Conservation (phyloP, 2,329 filamentous ascomycete species). For the Scedosporium boydii region DNA sequence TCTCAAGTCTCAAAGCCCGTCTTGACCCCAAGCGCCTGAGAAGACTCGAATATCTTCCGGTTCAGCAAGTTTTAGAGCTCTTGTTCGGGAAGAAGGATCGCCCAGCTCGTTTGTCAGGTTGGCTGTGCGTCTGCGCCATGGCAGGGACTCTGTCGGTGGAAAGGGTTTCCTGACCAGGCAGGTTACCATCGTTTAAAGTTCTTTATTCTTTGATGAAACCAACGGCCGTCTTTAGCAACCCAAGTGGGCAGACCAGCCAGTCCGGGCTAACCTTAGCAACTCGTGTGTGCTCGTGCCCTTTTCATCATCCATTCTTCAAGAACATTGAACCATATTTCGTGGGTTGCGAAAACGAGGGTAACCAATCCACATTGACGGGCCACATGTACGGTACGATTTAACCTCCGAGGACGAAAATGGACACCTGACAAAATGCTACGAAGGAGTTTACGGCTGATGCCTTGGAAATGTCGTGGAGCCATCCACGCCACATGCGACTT, state of each 20-base stretch:
- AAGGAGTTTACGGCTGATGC: background rate
- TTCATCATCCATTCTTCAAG: background rate
- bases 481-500: background rate
- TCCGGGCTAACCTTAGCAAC: background rate
- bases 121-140: background rate
- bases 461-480: background rate
- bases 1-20: too few species aligned
- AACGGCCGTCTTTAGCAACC: background rate
- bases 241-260: background rate
- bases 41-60: too few species aligned
- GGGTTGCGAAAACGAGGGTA: background rate
- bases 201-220: constrained; percentile 2
- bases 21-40: too few species aligned
- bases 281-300: background rate
- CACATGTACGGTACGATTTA: too few species aligned
- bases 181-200: background rate
- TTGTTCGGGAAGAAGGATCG: too few species aligned
- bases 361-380: too few species aligned
- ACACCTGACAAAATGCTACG: background rate
- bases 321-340: background rate
- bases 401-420: background rate
- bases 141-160: background rate
- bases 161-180: background rate
- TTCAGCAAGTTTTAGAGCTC: too few species aligned
- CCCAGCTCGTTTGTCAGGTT: too few species aligned